phyloP scores from a whole-genome alignment of 176 grass and related monocot species.

The Oryza longistaminata region DNA sequence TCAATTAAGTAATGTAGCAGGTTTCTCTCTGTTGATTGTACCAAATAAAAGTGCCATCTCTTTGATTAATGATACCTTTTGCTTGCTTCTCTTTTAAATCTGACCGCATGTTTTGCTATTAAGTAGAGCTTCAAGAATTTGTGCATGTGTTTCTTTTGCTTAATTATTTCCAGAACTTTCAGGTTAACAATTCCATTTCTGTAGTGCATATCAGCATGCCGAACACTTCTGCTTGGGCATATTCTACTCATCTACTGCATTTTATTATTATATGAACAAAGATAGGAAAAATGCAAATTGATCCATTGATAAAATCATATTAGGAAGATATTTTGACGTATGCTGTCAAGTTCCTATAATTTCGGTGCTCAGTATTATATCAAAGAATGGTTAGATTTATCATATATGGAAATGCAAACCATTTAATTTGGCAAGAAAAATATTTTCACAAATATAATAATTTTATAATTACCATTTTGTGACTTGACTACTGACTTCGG shows the following conservation, averaged over 20 bases:
- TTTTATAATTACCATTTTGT: not conserved
- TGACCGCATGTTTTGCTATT: conserved; percentile 44
- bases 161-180: conserved; percentile 33
- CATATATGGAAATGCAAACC: not conserved
- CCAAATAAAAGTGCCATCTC: conserved; percentile 47
- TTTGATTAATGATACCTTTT: conserved; percentile 40
- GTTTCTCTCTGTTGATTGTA: conserved; percentile 52
- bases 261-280: conserved; percentile 31
- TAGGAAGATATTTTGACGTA: not conserved
- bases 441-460: not conserved
- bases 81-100: conserved; percentile 35
- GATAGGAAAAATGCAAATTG: not conserved
- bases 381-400: not conserved
- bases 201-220: conserved; percentile 33
- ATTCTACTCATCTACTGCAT: conserved; percentile 15
- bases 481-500: not conserved
- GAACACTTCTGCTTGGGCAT: conserved; percentile 26
- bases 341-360: not conserved
- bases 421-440: not conserved
- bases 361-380: not conserved
- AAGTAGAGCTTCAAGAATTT: conserved; percentile 39
- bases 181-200: conserved; percentile 33
- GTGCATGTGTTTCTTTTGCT: conserved; percentile 34
- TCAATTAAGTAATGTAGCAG: conserved; percentile 54
- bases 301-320: not conserved